These are phyloP conservation scores for Aspergillus aculeatus DNA, from an alignment of 2,329 filamentous ascomycete species.

Conservation along the genomic window DNA sequence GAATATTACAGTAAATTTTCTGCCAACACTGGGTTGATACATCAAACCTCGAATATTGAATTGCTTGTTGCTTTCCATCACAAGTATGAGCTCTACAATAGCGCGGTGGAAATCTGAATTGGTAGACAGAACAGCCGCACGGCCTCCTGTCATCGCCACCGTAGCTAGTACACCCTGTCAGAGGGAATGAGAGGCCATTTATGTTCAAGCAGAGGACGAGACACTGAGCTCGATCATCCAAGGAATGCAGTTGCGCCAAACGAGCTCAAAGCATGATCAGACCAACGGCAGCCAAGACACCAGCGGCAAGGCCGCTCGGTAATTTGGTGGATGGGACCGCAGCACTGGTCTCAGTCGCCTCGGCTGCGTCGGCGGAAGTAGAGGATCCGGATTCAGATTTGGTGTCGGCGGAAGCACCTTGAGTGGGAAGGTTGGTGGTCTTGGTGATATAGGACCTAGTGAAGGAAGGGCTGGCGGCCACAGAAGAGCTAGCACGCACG, in stretches of 20 bases:
- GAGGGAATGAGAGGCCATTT: neutral
- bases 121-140: neutral
- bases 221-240: neutral
- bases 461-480: neutral
- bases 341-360: constrained; percentile 20
- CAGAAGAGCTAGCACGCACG: neutral
- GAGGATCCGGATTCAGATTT: neutral
- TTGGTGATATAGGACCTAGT: constrained; percentile 23
- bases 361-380: constrained; percentile 8
- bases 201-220: neutral
- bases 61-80: neutral
- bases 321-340: constrained; percentile 23
- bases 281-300: constrained; percentile 33
- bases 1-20: neutral
- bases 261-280: constrained; percentile 32
- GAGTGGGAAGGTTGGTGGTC: constrained; percentile 12
- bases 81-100: too few relatives aligned
- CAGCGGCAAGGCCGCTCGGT: constrained; percentile 30
- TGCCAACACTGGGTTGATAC: neutral
- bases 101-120: neutral
- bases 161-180: neutral
- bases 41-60: neutral
- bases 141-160: neutral
- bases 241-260: neutral
- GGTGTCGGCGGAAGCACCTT: constrained; percentile 4